Base-by-base conservation (phyloP, 2,329 filamentous ascomycete genomes). In the Fusarium longipes region DNA sequence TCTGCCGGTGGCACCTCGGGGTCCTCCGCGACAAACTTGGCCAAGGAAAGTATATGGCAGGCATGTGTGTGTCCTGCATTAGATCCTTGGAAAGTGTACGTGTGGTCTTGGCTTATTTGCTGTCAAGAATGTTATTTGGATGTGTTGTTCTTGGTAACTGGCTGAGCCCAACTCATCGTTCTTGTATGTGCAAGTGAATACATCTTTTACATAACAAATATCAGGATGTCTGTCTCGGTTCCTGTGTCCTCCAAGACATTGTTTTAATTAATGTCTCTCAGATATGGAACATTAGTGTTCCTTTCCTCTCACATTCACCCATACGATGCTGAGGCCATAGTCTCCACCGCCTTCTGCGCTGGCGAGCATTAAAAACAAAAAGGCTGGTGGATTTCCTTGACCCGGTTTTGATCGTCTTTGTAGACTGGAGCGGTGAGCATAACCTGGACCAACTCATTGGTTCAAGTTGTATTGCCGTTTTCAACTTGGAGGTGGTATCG, bases 401-500 rank as follows among this genome's bases (percentile, higher is more conserved):
- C 56, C 63, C 49, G 56, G 44, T 59, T 51, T 51, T 30, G 52
- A 33, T 44, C 33, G 8, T 22, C 14, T 54, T 42, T 27, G n/a
- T 18, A 43, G 14, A 39, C 25, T 36, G 65, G 48, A 51, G 65
- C 65, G 65, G 65, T 67, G 65, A 68, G 63, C 63, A 56, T 35
- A 42, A 40, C 55, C 22, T 36, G 33, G 25, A 42, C 27, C 36
- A 18, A 40, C 15, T 18, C 38, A 38, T 54, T 48, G 44, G 55
- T 48, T 36, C 29, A 50, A 44, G 40, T 24, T 48, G 30, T 20
- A 68, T 72, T 72, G 51, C 70, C 70, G 56, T 67, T 72, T 72
- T 70, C 45, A 70, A 69, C 36, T 44, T 32, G 24, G 17, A 39
- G 45, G 62, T 51, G 25, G 20, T 36, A 32, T 52, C 39, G 48